Percentiles rank a stretch among this genome's conserved stretches.
phyloP scores from a whole-genome alignment of 2,329 filamentous ascomycete species.

The Alternaria arbusti region DNA sequence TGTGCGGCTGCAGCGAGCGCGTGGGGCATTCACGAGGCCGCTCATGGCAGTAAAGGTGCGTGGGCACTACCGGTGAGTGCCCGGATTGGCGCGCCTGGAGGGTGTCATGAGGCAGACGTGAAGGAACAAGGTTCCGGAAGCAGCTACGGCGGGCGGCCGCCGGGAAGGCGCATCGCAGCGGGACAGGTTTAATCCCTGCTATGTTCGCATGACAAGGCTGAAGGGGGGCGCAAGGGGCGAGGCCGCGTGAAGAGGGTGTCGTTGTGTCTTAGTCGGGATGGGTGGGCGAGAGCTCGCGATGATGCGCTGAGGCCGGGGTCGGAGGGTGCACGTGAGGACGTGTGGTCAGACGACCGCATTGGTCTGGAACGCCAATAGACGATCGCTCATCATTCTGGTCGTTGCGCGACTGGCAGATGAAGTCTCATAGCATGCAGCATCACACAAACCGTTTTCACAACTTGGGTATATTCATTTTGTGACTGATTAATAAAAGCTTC shows the following conservation, averaged over 20 bases:
- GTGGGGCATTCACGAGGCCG: conserved; percentile 15
- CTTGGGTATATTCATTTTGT: neutral
- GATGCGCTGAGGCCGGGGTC: conserved; percentile 2
- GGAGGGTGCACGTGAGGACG: conserved; percentile 6
- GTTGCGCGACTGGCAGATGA: neutral
- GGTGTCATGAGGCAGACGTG: conserved; percentile 20
- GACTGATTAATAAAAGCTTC: neutral
- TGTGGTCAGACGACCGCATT: conserved; percentile 2
- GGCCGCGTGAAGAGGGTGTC: conserved; percentile 1
- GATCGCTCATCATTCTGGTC: no score
- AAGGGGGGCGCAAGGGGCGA: neutral
- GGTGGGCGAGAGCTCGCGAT: neutral
- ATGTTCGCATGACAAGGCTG: neutral
- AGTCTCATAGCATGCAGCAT: neutral
- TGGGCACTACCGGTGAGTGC: conserved; percentile 11
- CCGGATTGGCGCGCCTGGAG: conserved; percentile 2
- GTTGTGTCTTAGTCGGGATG: neutral
- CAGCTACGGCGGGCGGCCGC: conserved; percentile 9
- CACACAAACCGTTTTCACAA: neutral
- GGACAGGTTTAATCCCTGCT: neutral
- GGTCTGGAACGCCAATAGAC: neutral
- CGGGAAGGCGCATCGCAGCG: conserved; percentile 12
- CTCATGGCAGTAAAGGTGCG: conserved; percentile 13
- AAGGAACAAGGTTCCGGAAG: conserved; percentile 1
- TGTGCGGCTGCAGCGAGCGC: conserved; percentile 10